phyloP scores from a whole-genome alignment of 805 yeast species.

The Grigorovia yakushimaensis region DNA sequence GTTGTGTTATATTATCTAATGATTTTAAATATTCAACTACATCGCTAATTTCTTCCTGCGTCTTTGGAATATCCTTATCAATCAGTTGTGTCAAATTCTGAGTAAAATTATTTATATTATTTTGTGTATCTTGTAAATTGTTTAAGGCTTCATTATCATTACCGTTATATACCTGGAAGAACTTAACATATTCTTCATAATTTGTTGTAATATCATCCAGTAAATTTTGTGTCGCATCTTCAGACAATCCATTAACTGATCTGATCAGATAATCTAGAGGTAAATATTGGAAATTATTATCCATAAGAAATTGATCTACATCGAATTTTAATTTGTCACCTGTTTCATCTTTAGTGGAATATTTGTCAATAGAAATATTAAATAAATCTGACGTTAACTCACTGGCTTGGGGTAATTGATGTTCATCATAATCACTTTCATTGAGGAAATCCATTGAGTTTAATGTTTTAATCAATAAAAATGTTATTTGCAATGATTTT shows the following conservation, averaged over 20 bases:
- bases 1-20: constrained; percentile 16
- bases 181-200: constrained; percentile 19
- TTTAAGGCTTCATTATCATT: constrained; percentile 15
- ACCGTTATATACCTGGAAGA: constrained; percentile 17
- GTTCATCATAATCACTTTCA: constrained; percentile 16
- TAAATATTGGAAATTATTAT: constrained; percentile 25
- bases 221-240: constrained; percentile 17
- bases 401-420: constrained; percentile 21
- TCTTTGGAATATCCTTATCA: constrained; percentile 14
- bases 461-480: no score
- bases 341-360: background rate
- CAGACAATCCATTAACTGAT: constrained; percentile 18
- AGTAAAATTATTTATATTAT: constrained; percentile 17
- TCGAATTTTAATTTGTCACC: constrained; percentile 9
- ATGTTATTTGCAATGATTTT: no score
- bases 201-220: constrained; percentile 19
- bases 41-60: constrained; percentile 18
- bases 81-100: constrained; percentile 14
- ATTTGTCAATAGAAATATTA: constrained; percentile 13
- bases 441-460: constrained; percentile 26
- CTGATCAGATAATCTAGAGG: constrained; percentile 24
- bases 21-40: constrained; percentile 20
- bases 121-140: constrained; percentile 17
- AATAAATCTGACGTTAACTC: constrained; percentile 23
- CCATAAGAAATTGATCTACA: constrained; percentile 22